Conservation (phyloP, 2,329 filamentous ascomycete species). For the Thelonectria rubi region DNA sequence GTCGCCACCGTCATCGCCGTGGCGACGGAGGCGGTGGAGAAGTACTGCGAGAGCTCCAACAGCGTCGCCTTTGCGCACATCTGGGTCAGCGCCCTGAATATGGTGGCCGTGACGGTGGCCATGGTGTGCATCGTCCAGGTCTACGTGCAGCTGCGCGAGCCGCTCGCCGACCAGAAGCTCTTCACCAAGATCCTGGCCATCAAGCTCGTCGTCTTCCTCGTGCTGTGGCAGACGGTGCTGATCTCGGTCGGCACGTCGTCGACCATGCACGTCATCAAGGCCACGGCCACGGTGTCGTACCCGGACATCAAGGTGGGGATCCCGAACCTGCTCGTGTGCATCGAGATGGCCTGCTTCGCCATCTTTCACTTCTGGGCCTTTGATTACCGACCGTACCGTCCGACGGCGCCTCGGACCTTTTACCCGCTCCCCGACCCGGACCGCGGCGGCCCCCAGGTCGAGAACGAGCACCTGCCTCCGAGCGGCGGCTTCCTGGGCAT, state of each 20-base stretch:
- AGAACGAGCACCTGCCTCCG: constrained; percentile 61
- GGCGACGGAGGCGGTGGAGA: constrained; percentile 71
- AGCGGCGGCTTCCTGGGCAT: constrained; percentile 71
- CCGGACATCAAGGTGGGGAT: constrained; percentile 85
- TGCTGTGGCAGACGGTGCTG: constrained; percentile 79
- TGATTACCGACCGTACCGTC: constrained; percentile 75
- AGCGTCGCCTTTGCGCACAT: constrained; percentile 83
- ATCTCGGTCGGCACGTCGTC: constrained; percentile 64
- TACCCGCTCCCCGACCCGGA: constrained; percentile 57
- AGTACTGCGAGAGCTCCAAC: constrained; percentile 82
- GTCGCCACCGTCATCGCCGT: constrained; percentile 83
- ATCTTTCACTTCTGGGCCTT: constrained; percentile 86
- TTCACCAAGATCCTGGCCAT: constrained; percentile 86
- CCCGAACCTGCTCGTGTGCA: constrained; percentile 77
- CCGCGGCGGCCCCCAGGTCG: constrained; percentile 51
- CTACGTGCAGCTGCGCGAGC: constrained; percentile 77
- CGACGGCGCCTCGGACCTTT: constrained; percentile 54
- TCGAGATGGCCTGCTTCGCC: constrained; percentile 86
- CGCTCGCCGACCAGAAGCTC: constrained; percentile 74
- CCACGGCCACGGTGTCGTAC: constrained; percentile 69
- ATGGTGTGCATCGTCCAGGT: constrained; percentile 93
- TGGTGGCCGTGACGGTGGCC: constrained; percentile 77
- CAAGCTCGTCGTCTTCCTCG: constrained; percentile 91
- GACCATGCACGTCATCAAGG: constrained; percentile 68
- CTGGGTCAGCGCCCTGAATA: constrained; percentile 81